A percentile compares a stretch with the other conserved stretches of the same genome.
Conservation (phyloP, 768 basidiomycete species). For the Naganishia friedmannii region DNA sequence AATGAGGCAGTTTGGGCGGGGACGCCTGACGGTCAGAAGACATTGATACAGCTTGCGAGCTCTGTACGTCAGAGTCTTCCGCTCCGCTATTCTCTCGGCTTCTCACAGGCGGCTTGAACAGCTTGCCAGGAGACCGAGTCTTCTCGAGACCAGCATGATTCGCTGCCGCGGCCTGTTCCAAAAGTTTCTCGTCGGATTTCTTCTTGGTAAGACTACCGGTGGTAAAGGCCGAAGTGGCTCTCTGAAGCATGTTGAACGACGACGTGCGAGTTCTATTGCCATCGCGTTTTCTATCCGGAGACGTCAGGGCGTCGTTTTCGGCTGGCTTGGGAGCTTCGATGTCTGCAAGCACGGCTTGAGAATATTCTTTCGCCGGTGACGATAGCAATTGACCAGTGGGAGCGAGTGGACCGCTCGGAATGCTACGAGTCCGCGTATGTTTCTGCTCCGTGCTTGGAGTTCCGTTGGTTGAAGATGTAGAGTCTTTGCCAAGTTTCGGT, state of each 20-base stretch:
- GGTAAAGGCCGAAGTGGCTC: slow-evolving; percentile 74
- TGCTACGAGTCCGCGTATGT: background rate
- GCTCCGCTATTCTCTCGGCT: slow-evolving; percentile 20
- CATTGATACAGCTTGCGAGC: background rate
- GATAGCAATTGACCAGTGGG: background rate
- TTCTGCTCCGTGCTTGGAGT: background rate
- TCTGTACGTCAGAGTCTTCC: slow-evolving; percentile 17
- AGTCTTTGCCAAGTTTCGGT: background rate
- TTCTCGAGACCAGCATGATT: slow-evolving; percentile 29
- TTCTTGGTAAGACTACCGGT: slow-evolving; percentile 69
- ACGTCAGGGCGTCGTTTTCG: slow-evolving; percentile 1
- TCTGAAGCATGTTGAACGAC: slow-evolving; percentile 93
- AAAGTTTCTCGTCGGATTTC: slow-evolving; percentile 72
- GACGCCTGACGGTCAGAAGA: background rate
- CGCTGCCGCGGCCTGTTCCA: slow-evolving; percentile 34
- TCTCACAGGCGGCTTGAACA: slow-evolving; percentile 41
- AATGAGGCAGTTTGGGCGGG: background rate
- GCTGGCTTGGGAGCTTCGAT: slow-evolving; percentile 24
- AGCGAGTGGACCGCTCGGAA: background rate
- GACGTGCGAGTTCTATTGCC: slow-evolving; percentile 69
- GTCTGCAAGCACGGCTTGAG: background rate
- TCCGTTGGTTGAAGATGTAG: background rate
- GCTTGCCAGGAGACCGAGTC: slow-evolving; percentile 42
- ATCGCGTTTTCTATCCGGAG: slow-evolving; percentile 52
- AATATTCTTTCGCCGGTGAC: background rate